Base-by-base conservation (phyloP, 1,284 basidiomycete species). In the Cutaneotrichosporon curvatum region DNA sequence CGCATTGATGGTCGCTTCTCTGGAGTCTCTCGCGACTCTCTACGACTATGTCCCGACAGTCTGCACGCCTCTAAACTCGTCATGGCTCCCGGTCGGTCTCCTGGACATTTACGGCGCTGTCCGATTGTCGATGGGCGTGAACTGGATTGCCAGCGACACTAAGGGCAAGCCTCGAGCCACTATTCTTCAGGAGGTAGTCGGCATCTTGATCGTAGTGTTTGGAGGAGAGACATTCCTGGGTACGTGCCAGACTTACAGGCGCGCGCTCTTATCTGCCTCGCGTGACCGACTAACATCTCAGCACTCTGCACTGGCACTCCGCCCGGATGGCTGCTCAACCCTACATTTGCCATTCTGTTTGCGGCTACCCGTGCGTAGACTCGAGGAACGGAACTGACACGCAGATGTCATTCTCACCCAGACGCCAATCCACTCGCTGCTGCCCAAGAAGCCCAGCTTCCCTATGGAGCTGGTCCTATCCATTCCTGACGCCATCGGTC, bases 221-320 rank as follows among this genome's bases (percentile, higher is more conserved):
- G 70, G 70, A 15, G 68, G 67, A 18, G 70, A 72, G 51, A 71
- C 69, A 1, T 70, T 71, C 36, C 57, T 72, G 0, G 52, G 70
- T 71, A 40, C 58, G 68, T 55, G 8, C 11, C n/a, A 12, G 33
- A 12, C 2, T 7, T 30, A n/a, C 16, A 28, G 14, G 12, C 4
- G 19, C 14, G 12, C 25, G 15, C 35, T 33, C 16, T 10, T 20
- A 20, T 6, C 14, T 32, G 18, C n/a, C n/a, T 25, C 18, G 42
- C 20, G 23, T 12, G 21, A 43, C 4, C 18, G 5, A 31, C 42
- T 44, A 15, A 44, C 42, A 28, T 4, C 7, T 14, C 40, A 63
- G 66, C 59, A n/a, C 43, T 65, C 37, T 64, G 61, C 36, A 66
- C 66, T 1, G 62, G 66, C 9, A 45, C 57, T 0, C 60, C 67